These are phyloP conservation scores for Neobulgaria alba DNA, from an alignment of 2,329 filamentous ascomycete genomes.

Conservation along the genomic window DNA sequence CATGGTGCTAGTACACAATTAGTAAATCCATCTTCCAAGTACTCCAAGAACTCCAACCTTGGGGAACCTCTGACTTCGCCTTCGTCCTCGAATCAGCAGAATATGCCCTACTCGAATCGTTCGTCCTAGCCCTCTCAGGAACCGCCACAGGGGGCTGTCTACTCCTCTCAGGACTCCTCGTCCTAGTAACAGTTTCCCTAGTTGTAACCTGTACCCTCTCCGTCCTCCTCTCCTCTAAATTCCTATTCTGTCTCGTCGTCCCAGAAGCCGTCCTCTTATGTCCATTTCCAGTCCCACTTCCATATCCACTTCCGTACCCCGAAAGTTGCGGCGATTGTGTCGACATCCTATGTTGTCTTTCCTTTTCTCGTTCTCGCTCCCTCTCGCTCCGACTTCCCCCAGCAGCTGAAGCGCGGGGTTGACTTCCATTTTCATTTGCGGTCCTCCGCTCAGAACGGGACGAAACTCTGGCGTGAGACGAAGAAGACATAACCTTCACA, in stretches of 20 bases:
- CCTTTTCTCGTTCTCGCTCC: constrained; percentile 15
- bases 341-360: too few species aligned
- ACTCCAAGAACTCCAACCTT: constrained; percentile 33
- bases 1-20: constrained; percentile 42
- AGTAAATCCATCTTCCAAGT: constrained; percentile 4
- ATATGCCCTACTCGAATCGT: constrained; percentile 18
- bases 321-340: constrained; percentile 23
- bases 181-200: constrained; percentile 51
- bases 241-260: constrained; percentile 41
- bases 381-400: constrained; percentile 20
- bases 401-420: constrained; percentile 24
- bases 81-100: constrained; percentile 22
- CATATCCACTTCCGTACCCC: constrained; percentile 36
- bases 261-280: constrained; percentile 52
- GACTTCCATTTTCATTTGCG: constrained; percentile 24
- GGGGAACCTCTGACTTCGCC: constrained; percentile 39
- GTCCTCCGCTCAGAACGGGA: constrained; percentile 25
- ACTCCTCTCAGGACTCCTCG: constrained; percentile 47
- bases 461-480: constrained; percentile 24
- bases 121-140: constrained; percentile 15
- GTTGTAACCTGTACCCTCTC: constrained; percentile 51
- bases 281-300: constrained; percentile 36
- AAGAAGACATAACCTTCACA: constrained; percentile 28
- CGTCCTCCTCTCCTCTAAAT: constrained; percentile 40
- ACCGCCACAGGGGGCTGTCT: constrained; percentile 9